Percentiles rank a stretch among this genome's conserved stretches.
Conservation (phyloP, 2,329 filamentous ascomycete species). For the Purpureocillium lavendulum region DNA sequence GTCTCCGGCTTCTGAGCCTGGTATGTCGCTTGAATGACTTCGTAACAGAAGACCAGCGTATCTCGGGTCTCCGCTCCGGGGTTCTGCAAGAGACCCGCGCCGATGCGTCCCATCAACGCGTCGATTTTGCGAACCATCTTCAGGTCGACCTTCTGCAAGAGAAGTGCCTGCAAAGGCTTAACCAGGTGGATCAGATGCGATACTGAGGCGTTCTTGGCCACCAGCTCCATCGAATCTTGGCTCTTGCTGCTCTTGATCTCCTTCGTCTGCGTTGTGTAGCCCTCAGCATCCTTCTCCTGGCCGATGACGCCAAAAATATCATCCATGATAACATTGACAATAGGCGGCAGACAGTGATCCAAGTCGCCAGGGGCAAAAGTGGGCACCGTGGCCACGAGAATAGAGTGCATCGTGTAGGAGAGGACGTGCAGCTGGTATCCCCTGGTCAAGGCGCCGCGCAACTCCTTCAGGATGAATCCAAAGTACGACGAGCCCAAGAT, state of each 20-base stretch:
- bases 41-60: constrained; percentile 89
- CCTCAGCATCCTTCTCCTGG: constrained; percentile 94
- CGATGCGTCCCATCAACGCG: constrained; percentile 74
- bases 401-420: constrained; percentile 89
- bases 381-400: constrained; percentile 68
- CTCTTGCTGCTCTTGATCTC: constrained; percentile 98
- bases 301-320: constrained; percentile 91
- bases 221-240: constrained; percentile 91
- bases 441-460: constrained; percentile 71
- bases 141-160: constrained; percentile 77
- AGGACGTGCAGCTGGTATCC: constrained; percentile 94
- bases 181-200: constrained; percentile 66
- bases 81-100: constrained; percentile 76
- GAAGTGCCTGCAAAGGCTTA: constrained; percentile 65
- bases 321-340: constrained; percentile 87
- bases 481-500: constrained; percentile 78
- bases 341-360: constrained; percentile 73
- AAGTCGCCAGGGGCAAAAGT: constrained; percentile 73
- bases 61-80: constrained; percentile 69
- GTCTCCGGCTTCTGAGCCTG: constrained; percentile 46
- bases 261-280: constrained; percentile 91
- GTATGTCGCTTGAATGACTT: constrained; percentile 84
- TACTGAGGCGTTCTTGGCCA: constrained; percentile 76
- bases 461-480: constrained; percentile 86
- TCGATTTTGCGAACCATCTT: constrained; percentile 86